Conservation (phyloP, 2,329 filamentous ascomycete species). For the Penicillium polonicum region DNA sequence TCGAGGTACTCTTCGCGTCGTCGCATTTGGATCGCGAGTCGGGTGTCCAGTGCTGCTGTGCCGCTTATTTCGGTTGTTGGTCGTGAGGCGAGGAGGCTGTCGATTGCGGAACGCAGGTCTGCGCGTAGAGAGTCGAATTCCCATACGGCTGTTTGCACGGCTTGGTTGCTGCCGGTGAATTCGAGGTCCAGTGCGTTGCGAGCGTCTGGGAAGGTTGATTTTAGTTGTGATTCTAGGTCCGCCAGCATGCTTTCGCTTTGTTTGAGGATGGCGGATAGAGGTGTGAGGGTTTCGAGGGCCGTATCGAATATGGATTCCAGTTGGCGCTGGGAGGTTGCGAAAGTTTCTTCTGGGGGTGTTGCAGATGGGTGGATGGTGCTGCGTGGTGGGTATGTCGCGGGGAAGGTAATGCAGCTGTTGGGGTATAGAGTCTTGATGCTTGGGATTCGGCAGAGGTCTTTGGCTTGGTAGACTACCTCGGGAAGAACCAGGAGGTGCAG, state of each 20-base stretch:
- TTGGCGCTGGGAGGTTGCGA: constrained; percentile 24
- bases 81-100: constrained; percentile 32
- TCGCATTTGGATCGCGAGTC: constrained; percentile 31
- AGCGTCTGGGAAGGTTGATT: constrained; percentile 28
- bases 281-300: constrained; percentile 29
- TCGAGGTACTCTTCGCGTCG: constrained; percentile 36
- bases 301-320: constrained; percentile 33
- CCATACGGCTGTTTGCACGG: constrained; percentile 32
- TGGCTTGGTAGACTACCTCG: constrained; percentile 36
- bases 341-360: constrained; percentile 19
- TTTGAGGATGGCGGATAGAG: constrained; percentile 28
- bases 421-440: constrained; percentile 29
- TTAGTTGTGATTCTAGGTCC: constrained; percentile 29
- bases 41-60: constrained; percentile 26
- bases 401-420: constrained; percentile 27
- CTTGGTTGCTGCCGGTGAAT: constrained; percentile 36
- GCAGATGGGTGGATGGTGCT: constrained; percentile 10
- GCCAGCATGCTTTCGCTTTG: constrained; percentile 33
- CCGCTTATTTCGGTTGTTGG: constrained; percentile 12
- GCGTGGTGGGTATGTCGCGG: constrained; percentile 8
- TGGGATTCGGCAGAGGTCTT: constrained; percentile 28
- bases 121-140: constrained; percentile 38
- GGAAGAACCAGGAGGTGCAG: constrained; percentile 36
- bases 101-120: constrained; percentile 38
- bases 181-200: constrained; percentile 40